These are phyloP conservation scores for Flaveria brownii DNA, from an alignment of 129 eudicot species.

Conservation along the genomic window DNA sequence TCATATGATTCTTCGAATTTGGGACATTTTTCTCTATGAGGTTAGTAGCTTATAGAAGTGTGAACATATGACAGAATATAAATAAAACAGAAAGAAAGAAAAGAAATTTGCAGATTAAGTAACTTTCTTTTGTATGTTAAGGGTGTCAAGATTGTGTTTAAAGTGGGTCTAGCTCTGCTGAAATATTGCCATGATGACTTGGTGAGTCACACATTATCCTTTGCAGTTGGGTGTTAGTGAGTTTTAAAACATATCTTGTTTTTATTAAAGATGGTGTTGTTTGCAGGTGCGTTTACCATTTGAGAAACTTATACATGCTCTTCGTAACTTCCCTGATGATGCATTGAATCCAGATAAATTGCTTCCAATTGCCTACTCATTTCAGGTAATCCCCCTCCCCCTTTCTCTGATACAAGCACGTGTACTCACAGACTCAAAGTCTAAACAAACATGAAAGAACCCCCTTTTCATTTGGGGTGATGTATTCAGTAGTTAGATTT, in stretches of 20 bases:
- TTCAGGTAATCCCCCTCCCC: conserved; percentile 39
- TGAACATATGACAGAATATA: neutral
- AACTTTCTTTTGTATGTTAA: conserved; percentile 21
- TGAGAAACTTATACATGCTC: conserved; percentile 63
- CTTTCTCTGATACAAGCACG: no score
- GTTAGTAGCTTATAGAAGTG: conserved; percentile 14
- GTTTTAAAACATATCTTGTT: neutral
- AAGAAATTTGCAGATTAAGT: neutral
- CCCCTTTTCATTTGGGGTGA: neutral
- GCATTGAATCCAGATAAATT: conserved; percentile 35
- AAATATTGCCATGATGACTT: conserved; percentile 67
- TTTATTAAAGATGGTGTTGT: conserved; percentile 8
- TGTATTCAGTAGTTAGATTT: neutral
- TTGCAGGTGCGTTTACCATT: conserved; percentile 70
- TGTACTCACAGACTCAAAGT: no score
- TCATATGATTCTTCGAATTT: conserved; percentile 72
- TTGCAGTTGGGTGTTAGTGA: neutral
- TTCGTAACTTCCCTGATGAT: conserved; percentile 73
- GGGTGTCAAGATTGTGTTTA: conserved; percentile 59
- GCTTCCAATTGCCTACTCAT: conserved; percentile 61
- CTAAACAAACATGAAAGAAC: neutral
- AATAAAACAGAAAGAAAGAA: no score
- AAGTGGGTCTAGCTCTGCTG: conserved; percentile 3
- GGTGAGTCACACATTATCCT: conserved; percentile 38
- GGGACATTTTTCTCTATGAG: conserved; percentile 85